These are phyloP conservation scores for Starmerella sp. DNA, from an alignment of 805 yeast genomes.

Conservation along the genomic window DNA sequence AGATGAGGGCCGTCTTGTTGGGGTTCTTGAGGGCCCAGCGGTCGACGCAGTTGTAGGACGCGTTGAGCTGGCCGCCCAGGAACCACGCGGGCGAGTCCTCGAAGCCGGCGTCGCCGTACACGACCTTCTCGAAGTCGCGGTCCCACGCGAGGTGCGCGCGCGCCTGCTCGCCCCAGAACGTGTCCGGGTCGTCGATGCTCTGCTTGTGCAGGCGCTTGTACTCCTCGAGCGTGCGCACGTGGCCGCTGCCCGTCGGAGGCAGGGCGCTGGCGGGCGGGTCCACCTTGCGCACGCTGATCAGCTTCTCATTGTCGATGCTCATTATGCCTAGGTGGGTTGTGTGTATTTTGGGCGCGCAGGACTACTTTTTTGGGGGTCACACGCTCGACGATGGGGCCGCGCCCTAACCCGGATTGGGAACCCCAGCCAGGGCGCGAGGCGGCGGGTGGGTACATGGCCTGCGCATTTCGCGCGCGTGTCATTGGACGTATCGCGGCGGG, in stretches of 20 bases:
- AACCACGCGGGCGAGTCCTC: constrained; percentile 67
- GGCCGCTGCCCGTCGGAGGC: constrained; percentile 24
- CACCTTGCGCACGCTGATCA: constrained; percentile 23
- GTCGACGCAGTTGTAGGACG: constrained; percentile 87
- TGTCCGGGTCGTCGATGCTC: constrained; percentile 69
- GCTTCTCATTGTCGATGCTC: constrained; percentile 25
- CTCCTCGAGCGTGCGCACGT: constrained; percentile 50
- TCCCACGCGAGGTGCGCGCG: constrained; percentile 68
- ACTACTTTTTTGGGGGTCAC: neutral
- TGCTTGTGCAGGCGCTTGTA: constrained; percentile 59
- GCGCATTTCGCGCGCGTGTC: neutral
- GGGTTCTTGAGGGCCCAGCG: constrained; percentile 88
- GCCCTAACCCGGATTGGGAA: constrained; percentile 2
- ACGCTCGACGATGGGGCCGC: constrained; percentile 2
- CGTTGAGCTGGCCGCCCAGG: constrained; percentile 83
- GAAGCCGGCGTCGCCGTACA: constrained; percentile 16
- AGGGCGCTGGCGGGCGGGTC: constrained; percentile 22
- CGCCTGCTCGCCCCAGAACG: constrained; percentile 71
- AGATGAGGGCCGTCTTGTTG: constrained; percentile 54
- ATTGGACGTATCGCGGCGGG: neutral
- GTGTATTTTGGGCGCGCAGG: neutral
- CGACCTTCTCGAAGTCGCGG: constrained; percentile 54
- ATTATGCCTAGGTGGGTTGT: neutral
- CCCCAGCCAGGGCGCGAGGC: neutral
- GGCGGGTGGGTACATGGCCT: neutral